These are phyloP conservation scores for Poronia punctata DNA, from an alignment of 495 filamentous ascomycete species.

Conservation along the genomic window DNA sequence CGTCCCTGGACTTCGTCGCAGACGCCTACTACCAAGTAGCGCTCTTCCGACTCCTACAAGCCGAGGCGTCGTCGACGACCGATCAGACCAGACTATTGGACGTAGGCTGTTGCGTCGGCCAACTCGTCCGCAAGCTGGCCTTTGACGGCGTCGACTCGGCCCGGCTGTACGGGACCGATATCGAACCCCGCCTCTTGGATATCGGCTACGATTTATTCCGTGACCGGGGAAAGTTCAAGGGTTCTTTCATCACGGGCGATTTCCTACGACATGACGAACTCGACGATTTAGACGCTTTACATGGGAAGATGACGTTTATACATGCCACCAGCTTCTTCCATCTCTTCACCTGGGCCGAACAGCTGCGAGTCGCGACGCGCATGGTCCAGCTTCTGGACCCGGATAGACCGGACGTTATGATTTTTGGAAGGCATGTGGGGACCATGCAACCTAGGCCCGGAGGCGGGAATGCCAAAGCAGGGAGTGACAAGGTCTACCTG, in stretches of 20 bases:
- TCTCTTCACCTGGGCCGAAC: conserved; percentile 34
- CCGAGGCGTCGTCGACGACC: conserved; percentile 11
- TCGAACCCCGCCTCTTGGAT: conserved; percentile 35
- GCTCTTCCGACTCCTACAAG: conserved; percentile 33
- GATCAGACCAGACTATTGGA: conserved; percentile 26
- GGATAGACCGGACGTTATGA: conserved; percentile 27
- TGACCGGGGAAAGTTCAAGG: conserved; percentile 22
- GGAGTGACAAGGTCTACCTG: conserved; percentile 26
- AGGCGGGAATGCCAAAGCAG: conserved; percentile 16
- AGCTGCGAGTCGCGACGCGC: conserved; percentile 27
- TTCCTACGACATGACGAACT: conserved; percentile 10
- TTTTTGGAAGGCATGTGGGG: conserved; percentile 40
- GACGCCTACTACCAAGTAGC: conserved; percentile 29
- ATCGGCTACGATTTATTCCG: conserved; percentile 35
- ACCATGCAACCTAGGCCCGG: conserved; percentile 17
- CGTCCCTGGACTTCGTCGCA: conserved; percentile 33
- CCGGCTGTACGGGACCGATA: conserved; percentile 36
- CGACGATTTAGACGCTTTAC: conserved; percentile 11
- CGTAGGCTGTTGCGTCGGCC: conserved; percentile 43
- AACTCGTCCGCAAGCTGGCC: conserved; percentile 39
- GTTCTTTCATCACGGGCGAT: conserved; percentile 28
- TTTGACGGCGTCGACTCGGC: conserved; percentile 33
- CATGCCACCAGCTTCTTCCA: conserved; percentile 41
- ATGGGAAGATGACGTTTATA: conserved; percentile 31
- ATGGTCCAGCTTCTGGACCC: conserved; percentile 31